Evolutionary conservation across 495 filamentous ascomycete species (phyloP).

Genomic region (Rostrohypoxylon terebratum): DNA sequence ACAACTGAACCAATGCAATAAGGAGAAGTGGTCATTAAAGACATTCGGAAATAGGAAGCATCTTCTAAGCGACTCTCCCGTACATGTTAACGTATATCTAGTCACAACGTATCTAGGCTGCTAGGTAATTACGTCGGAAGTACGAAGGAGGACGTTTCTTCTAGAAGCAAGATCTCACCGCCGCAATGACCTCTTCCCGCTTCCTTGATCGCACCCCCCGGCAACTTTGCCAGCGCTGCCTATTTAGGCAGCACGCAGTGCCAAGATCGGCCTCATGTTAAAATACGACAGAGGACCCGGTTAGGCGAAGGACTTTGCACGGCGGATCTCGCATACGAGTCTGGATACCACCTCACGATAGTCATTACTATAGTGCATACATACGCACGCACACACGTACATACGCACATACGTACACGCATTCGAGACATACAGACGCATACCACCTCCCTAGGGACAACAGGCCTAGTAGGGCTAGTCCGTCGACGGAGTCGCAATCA

Average conservation of each 20-base stretch:
- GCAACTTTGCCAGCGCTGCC: slow-evolving; percentile 14
- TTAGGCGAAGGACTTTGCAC: neutral
- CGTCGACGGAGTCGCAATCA: neutral
- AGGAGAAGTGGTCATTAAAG: neutral
- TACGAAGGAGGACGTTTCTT: neutral
- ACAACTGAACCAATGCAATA: neutral
- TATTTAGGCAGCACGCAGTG: slow-evolving; percentile 23
- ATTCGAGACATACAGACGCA: neutral
- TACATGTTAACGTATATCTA: neutral
- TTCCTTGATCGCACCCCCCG: neutral
- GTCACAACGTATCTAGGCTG: too few species aligned
- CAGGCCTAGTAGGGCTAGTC: neutral
- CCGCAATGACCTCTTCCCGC: slow-evolving; percentile 20
- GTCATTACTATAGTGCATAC: neutral
- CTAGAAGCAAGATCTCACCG: neutral
- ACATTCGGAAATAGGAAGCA: neutral
- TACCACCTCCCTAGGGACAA: neutral
- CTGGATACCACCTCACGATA: neutral
- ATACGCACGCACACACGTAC: neutral
- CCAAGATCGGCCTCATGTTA: slow-evolving; percentile 27
- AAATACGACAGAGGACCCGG: slow-evolving; percentile 25
- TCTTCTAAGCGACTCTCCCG: neutral
- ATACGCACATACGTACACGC: neutral
- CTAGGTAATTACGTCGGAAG: neutral
- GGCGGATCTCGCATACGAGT: neutral